Conservation (phyloP, 768 basidiomycete genomes). For the Boletellus sp. region DNA sequence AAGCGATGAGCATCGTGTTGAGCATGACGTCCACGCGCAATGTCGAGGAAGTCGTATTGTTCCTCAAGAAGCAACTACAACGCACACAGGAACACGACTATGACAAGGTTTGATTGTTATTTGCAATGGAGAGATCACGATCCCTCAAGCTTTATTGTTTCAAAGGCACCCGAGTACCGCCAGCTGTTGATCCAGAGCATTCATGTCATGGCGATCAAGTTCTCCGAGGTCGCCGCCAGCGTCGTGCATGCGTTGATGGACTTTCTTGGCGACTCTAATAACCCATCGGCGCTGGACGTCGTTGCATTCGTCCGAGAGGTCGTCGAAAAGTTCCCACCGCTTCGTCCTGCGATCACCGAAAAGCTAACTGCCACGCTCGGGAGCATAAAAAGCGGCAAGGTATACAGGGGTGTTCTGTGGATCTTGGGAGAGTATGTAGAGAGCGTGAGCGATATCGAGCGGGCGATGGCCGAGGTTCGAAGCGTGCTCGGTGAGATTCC, state of each 20-base stretch:
- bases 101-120: conserved; percentile 64
- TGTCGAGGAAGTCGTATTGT: conserved; percentile 92
- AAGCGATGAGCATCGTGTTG: conserved; percentile 84
- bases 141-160: neutral
- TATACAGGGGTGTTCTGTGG: conserved; percentile 95
- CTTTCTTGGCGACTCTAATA: conserved; percentile 92
- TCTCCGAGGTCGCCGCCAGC: conserved; percentile 93
- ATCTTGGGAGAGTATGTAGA: conserved; percentile 96
- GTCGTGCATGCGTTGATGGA: conserved; percentile 94
- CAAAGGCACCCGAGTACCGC: conserved; percentile 86
- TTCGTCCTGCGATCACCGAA: conserved; percentile 78
- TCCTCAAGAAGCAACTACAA: conserved; percentile 97
- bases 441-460: conserved; percentile 60
- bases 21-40: conserved; percentile 93
- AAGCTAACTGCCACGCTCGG: conserved; percentile 77
- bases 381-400: conserved; percentile 94
- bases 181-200: conserved; percentile 97
- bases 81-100: conserved; percentile 88
- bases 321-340: conserved; percentile 92
- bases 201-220: conserved; percentile 92
- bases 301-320: conserved; percentile 90
- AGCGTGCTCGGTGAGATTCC: conserved; percentile 95
- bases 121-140: neutral
- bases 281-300: conserved; percentile 92
- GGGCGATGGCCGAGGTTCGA: conserved; percentile 72